phyloP scores from a whole-genome alignment of 1,284 basidiomycete species.

The Polyporus tsugae region DNA sequence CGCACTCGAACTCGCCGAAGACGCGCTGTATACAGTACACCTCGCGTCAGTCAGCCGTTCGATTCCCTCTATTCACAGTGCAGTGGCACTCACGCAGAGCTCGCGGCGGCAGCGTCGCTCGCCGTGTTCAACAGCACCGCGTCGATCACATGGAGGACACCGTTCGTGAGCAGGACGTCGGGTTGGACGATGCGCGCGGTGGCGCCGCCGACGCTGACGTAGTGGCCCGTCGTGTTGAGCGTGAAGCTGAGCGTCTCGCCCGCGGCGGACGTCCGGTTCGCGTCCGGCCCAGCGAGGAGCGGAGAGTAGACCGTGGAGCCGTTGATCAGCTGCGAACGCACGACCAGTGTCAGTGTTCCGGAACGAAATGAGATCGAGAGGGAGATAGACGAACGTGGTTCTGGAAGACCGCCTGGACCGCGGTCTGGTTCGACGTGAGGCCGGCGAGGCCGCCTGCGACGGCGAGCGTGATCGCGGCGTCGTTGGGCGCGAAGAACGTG shows the following conservation, averaged over 20 bases:
- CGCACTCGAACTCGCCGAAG: slow-evolving; percentile 31
- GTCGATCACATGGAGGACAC: slow-evolving; percentile 79
- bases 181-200: slow-evolving; percentile 66
- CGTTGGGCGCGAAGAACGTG: slow-evolving; percentile 76
- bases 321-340: slow-evolving; percentile 62
- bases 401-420: slow-evolving; percentile 54
- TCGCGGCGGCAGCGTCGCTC: slow-evolving; percentile 58
- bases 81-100: slow-evolving; percentile 60
- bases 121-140: slow-evolving; percentile 64
- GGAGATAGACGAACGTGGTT: slow-evolving; percentile 64
- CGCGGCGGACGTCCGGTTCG: slow-evolving; percentile 61
- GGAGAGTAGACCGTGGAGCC: slow-evolving; percentile 75
- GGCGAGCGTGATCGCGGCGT: slow-evolving; percentile 55
- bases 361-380: slow-evolving; percentile 14
- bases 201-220: slow-evolving; percentile 60
- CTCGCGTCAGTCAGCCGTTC: not conserved
- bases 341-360: not conserved
- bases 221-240: slow-evolving; percentile 69
- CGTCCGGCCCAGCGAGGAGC: slow-evolving; percentile 42
- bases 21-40: slow-evolving; percentile 6
- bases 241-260: slow-evolving; percentile 65
- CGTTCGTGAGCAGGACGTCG: slow-evolving; percentile 75
- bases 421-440: slow-evolving; percentile 55
- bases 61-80: not conserved
- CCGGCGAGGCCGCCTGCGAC: slow-evolving; percentile 41